Conservation (phyloP, 1,284 basidiomycete species). For the Schizophyllum amplum region DNA sequence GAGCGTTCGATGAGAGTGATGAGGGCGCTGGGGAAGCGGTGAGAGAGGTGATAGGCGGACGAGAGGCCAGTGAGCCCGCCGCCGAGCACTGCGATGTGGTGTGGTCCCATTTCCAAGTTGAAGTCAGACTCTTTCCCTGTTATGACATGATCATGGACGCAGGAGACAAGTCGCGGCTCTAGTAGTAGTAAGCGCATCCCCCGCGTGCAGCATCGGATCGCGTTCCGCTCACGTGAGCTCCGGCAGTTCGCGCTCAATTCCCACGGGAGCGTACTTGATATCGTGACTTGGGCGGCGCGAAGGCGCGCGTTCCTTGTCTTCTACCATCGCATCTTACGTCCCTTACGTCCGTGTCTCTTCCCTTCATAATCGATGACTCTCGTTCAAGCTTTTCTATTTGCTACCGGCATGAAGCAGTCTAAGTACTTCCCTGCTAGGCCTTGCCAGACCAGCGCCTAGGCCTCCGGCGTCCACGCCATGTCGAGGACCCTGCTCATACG, state of each 20-base stretch:
- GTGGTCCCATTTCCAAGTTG: conserved; percentile 16
- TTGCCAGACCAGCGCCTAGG: not conserved
- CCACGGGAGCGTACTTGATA: not conserved
- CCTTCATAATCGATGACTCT: not conserved
- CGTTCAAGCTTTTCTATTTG: not conserved
- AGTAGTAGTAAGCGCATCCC: not conserved
- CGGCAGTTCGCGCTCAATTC: not conserved
- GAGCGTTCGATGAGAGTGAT: conserved; percentile 70
- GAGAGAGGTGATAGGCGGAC: conserved; percentile 70
- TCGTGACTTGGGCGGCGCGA: not conserved
- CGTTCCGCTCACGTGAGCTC: not conserved
- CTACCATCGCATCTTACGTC: not conserved
- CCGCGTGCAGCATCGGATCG: not conserved
- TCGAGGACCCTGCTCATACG: not conserved
- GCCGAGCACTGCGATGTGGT: conserved; percentile 63
- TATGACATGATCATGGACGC: not conserved
- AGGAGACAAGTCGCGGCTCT: not conserved
- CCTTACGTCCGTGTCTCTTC: not conserved
- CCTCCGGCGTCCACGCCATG: not conserved
- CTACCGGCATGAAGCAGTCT: not conserved
- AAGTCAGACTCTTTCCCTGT: not conserved
- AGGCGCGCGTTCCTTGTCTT: not conserved
- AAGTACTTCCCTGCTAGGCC: not conserved
- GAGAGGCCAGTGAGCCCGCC: conserved; percentile 81
- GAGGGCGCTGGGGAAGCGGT: conserved; percentile 47